Percentiles rank a stretch among this genome's conserved stretches.
Evolutionary conservation across 345 rosid genomes (phyloP).

Genomic region (Boechera stricta): DNA sequence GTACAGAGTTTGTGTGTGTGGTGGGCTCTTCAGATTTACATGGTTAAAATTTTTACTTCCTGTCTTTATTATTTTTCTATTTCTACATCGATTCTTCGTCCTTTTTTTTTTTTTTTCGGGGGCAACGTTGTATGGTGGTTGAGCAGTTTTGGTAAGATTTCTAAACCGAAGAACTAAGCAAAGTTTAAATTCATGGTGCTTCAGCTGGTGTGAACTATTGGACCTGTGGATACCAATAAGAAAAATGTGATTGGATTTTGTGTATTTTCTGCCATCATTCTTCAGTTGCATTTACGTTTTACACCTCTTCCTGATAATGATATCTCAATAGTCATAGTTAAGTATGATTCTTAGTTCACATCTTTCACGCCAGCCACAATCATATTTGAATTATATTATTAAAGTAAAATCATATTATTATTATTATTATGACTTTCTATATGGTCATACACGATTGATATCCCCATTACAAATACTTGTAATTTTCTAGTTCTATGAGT

Average conservation of each 20-base stretch:
- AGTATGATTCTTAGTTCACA: too few species aligned
- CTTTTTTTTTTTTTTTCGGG: slow-evolving; percentile 19
- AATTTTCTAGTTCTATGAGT: too few species aligned
- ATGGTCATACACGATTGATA: too few species aligned
- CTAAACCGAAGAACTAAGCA: slow-evolving; percentile 17
- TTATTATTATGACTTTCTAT: too few species aligned
- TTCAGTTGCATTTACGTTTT: background rate
- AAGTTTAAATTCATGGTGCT: slow-evolving; percentile 21
- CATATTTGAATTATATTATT: too few species aligned
- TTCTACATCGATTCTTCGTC: slow-evolving; percentile 29
- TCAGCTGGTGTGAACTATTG: slow-evolving; percentile 27
- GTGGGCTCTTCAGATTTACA: slow-evolving; percentile 30
- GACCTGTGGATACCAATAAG: slow-evolving; percentile 39
- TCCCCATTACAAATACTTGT: too few species aligned
- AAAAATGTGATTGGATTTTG: slow-evolving; percentile 27
- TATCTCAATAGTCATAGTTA: too few species aligned
- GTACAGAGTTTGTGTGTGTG: slow-evolving; percentile 38
- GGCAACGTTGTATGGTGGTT: slow-evolving; percentile 40
- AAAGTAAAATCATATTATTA: too few species aligned
- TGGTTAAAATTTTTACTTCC: slow-evolving; percentile 24
- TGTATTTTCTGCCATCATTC: background rate
- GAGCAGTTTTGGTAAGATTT: slow-evolving; percentile 43
- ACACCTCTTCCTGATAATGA: background rate
- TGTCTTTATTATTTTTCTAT: background rate
- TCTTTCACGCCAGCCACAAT: too few species aligned